Evolutionary conservation across 345 rosid species (phyloP), one percentile per base, ranked within the genome.

Genomic region (Euphorbia lathyris): DNA sequence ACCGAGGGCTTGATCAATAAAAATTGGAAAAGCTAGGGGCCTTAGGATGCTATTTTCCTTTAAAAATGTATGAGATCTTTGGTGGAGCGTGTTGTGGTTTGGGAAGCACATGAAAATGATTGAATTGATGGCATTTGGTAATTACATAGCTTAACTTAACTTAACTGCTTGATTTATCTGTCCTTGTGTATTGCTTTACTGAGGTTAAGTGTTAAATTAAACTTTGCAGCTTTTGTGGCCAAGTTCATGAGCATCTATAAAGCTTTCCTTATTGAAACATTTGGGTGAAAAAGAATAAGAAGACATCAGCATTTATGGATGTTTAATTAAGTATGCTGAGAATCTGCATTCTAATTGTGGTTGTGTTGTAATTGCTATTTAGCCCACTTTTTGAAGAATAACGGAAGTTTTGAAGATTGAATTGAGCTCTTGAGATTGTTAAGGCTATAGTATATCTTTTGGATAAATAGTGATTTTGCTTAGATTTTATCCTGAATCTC

Each of bases 241-340:
- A 93, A 93, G 86, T 93, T 93, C 80, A 88, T 93, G 97, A 93
- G 98, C 84, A 77, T 89, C 60, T 93, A 93, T 42, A 93, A 89
- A 74, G 88, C 83, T 53, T 93, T 93, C 72, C 96, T 93, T 56
- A 89, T 93, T 50, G 81, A 90, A 64, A 79, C 96, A 58, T 90
- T 88, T 76, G 98, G 94, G 47, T 89, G 83, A 86, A 78, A 83
- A 68, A 45, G 48, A 4, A 19, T 56, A 20, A 34, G 38, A 34
- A 34, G 38, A 22, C 22, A 22, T 55, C 38, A 4, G 29, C 16
- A 6, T 22, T 22, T 55, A 12, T 29, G 26, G 9, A 55, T 55
- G 58, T 10, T 6, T 23, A 55, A 10, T 25, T 25, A 55, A 20
- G 58, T 55, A n/a, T 9, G 25, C 58, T 55, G 58, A 55, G 58